Evolutionary conservation across 2,329 filamentous ascomycete genomes (phyloP), one percentile per base, ranked within the genome.

Genomic region (Alternaria incomplexa): DNA sequence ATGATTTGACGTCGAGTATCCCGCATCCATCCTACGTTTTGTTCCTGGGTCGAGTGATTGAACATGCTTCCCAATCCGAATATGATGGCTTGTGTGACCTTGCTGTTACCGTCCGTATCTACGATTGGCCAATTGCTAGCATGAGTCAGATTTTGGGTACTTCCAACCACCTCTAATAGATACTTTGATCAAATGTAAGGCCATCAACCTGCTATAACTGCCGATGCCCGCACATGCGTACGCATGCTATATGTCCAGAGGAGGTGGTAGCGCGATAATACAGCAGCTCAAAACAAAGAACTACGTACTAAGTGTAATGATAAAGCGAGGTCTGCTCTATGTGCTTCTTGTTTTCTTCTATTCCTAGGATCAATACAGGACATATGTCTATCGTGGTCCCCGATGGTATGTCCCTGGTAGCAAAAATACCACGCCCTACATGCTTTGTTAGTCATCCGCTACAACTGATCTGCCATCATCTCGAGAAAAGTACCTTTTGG

Each of bases 41-140:
- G 86, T 26, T 81, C 66, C 11, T 77, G 68, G 0, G 74, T 77
- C 4, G 85, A 86, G 66, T 88, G 86, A 62, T 88, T 88, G 78
- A 88, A 88, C 84, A 88, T 86, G 58, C 81, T 84, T 15, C 86
- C 86, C 0, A 88, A 77, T 3, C 86, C 86, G 40, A 88, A 79
- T 28, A 87, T 80, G 3, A 88, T 76, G 10, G 85, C 86, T 76
- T 88, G 85, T 0, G 82, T 82, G 32, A 74, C 81, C 25, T 73
- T 72, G 10, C 68, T 73, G 13, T 73, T 73, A n/a, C 69, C 73
- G 51, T 66, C 61, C 51, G 54, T 25, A 55, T 73, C 68, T 13
- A 57, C 59, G 17, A 65, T 61, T 12, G 81, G 81, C 83, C 83
- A 85, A 67, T 85, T 85, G 66, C 80, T 82, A 60, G 43, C 15